Evolutionary conservation across 305 asterid species (phyloP), one percentile per base, ranked within the genome.

Genomic region (Fraxinus nigra): DNA sequence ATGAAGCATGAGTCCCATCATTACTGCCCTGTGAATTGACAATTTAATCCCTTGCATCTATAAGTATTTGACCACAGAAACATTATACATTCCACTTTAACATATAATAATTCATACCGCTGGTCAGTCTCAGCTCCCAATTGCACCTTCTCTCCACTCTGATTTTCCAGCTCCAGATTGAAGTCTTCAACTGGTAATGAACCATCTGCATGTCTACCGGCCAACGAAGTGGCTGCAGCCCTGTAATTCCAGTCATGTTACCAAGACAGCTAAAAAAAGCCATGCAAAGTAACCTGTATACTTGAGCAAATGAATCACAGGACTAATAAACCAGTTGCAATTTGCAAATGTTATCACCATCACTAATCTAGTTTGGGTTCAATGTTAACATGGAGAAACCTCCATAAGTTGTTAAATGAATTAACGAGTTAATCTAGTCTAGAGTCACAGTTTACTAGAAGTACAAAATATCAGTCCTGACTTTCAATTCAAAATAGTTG

Each of bases 1-100:
- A 78, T 96, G 99, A 83, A 96, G 93, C 99, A 96, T 92, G 81
- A 96, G 97, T 54, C 98, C 99, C 98, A 94, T 94, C 97, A 96
- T 93, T 86, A 96, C 85, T 40, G 98, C 98, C 81, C 98, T 95
- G 89, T 77, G 78, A 89, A 75, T 85, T 14, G 78, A 65, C 70
- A 84, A 69, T 24, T 35, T 40, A 14, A 65, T 35, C 73, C 46
- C 77, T 37, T 77, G 76, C 5, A 87, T 61, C 51, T 63, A 81
- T 59, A 75, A 22, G 34, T 72, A 78, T 77, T 34, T 70, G 37
- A 75, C 63, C 28, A 65, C 76, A 51, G n/a, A 59, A 77, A 76
- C 46, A 80, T 24, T 63, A 70, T 16, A n/a, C 24, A 63, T 67
- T 56, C 74, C 10, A 76, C 34, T 20, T 51, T 16, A 3, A 48